Evolutionary conservation across 2,329 filamentous ascomycete genomes (phyloP), one percentile per base, ranked within the genome.

Genomic region (Blastomyces percursus): DNA sequence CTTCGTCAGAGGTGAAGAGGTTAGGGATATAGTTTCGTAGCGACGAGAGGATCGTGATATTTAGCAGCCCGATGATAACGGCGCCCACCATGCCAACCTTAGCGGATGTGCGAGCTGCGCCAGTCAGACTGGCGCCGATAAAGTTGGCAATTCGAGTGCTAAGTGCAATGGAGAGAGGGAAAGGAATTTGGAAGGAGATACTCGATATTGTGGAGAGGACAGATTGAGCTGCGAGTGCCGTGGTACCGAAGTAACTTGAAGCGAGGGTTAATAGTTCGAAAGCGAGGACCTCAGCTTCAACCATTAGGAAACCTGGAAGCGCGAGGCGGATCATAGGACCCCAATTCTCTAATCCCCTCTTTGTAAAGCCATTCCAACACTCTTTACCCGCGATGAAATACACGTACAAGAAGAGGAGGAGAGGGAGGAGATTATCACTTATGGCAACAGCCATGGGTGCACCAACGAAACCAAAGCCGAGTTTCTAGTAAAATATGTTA

Each of bases 191-290:
- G 78, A 91, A 97, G 0, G 89, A 90, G 30, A 96, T 84, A 11
- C 86, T 85, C 0, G 87, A 86, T 55, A 96, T 80, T 0, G 89
- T 94, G 27, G 87, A 84, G 2, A 97, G 79, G 16, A 96, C 86
- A 42, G 89, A 92, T 74, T 99, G 92, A 0, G 94, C 92, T 0
- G 93, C 93, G 0, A 97, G 83, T 65, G 88, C 85, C 21, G 86
- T 86, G 1, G 89, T 85, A 19, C 89, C 89, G 63, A 96, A 86
- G 68, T 89, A 90, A 60, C 87, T 90, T 0, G 90, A 84, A 9
- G 86, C 85, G n/a, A 96, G 80, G 0, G 91, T 96, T 65, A 96
- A 80, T 58, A 96, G 85, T 74, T 97, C 93, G 73, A 97, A 97
- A 7, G 92, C 91, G 12, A 96, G 82, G 77, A 90, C 96, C 73